These are phyloP conservation scores for Naganishia kalamii DNA, from an alignment of 768 basidiomycete genomes.

Conservation along the genomic window DNA sequence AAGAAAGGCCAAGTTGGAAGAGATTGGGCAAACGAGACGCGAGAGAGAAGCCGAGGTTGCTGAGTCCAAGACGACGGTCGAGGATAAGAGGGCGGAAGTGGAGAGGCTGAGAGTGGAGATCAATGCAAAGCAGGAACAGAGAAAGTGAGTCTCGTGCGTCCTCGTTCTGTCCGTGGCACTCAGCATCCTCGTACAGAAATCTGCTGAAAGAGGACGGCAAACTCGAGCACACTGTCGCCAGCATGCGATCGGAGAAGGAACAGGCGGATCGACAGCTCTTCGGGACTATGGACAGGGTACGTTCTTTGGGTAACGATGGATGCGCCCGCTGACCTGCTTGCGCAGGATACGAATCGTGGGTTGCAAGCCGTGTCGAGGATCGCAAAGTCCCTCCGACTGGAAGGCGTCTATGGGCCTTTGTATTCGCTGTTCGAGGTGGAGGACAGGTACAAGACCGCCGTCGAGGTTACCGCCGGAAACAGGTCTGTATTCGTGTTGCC, in stretches of 20 bases:
- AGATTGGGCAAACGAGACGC: constrained; percentile 52
- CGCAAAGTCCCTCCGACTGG: constrained; percentile 63
- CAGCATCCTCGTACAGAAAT: constrained; percentile 50
- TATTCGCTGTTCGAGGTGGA: constrained; percentile 88
- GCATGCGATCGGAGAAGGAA: constrained; percentile 73
- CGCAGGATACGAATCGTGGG: constrained; percentile 82
- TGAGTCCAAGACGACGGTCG: constrained; percentile 55
- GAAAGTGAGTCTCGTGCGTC: constrained; percentile 54
- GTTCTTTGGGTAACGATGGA: constrained; percentile 25
- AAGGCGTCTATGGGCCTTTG: constrained; percentile 86
- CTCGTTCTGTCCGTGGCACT: not conserved
- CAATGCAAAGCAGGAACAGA: constrained; percentile 63
- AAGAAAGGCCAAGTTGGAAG: constrained; percentile 46
- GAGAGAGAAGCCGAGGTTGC: constrained; percentile 57
- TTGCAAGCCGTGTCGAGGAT: constrained; percentile 80
- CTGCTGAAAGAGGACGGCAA: constrained; percentile 93
- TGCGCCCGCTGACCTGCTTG: constrained; percentile 10
- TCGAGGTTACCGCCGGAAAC: constrained; percentile 92
- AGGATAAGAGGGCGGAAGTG: constrained; percentile 52
- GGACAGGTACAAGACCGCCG: constrained; percentile 84
- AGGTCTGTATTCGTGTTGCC: constrained; percentile 54
- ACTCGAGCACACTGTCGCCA: constrained; percentile 65
- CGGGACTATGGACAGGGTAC: constrained; percentile 92
- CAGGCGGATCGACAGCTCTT: constrained; percentile 70
- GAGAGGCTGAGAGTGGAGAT: constrained; percentile 61